These are phyloP conservation scores for Penicillium pulvis DNA, from an alignment of 495 filamentous ascomycete genomes.

Conservation along the genomic window DNA sequence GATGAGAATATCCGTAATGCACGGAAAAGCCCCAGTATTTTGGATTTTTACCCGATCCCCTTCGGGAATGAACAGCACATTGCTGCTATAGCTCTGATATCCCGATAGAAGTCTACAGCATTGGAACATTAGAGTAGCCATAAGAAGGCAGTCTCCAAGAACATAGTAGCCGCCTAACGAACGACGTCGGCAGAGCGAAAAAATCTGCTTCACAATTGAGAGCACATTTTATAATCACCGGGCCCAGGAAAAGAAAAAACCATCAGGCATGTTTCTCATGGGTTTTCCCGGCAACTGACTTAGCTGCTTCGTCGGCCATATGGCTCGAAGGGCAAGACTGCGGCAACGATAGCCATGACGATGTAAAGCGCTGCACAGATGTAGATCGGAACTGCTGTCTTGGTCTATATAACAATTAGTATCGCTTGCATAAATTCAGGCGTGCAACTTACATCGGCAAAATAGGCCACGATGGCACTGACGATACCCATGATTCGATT, in stretches of 20 bases:
- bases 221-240: not conserved
- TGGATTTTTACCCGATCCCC: not conserved
- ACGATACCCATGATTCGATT: conserved; percentile 76
- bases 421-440: not conserved
- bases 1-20: too few relatives aligned
- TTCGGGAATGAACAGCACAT: not conserved
- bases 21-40: not conserved
- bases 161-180: not conserved
- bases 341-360: conserved; percentile 62
- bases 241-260: not conserved
- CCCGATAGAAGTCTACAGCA: not conserved
- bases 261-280: not conserved
- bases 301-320: conserved; percentile 67
- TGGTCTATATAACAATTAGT: conserved; percentile 34
- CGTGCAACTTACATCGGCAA: conserved; percentile 44
- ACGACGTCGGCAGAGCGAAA: not conserved
- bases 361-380: conserved; percentile 68
- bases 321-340: conserved; percentile 70
- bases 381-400: conserved; percentile 64
- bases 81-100: not conserved
- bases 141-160: not conserved
- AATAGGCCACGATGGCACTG: conserved; percentile 63
- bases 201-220: not conserved
- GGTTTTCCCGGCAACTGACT: not conserved
- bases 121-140: not conserved